Evolutionary conservation across 495 filamentous ascomycete genomes (phyloP).

Genomic region (Neurospora discreta): DNA sequence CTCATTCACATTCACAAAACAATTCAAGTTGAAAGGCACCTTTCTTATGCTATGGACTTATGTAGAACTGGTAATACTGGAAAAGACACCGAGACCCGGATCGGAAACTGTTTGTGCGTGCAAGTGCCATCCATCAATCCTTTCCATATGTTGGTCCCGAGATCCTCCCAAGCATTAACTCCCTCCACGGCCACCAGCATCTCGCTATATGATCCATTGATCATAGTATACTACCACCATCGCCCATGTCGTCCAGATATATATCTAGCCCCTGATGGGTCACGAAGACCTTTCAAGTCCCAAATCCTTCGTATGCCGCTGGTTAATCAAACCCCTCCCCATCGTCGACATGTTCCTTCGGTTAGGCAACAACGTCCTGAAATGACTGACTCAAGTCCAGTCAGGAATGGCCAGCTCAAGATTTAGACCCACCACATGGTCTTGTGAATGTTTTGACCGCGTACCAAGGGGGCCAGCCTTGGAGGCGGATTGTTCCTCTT

Average conservation of each 20-base stretch:
- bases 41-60: background rate
- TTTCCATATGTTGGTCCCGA: background rate
- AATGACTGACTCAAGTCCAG: background rate
- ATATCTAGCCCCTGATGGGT: background rate
- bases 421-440: conserved; percentile 22
- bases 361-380: background rate
- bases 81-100: background rate
- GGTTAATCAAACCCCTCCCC: background rate
- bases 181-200: background rate
- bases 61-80: background rate
- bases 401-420: background rate
- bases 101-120: background rate
- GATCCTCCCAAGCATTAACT: background rate
- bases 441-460: background rate
- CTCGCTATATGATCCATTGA: background rate
- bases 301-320: background rate
- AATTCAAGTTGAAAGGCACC: background rate
- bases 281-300: background rate
- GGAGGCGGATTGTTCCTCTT: conserved; percentile 1
- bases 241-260: background rate
- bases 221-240: background rate
- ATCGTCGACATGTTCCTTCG: background rate
- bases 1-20: background rate
- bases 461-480: background rate
- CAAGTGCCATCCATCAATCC: background rate